A percentile compares a stretch with the other conserved stretches of the same genome.
Evolutionary conservation across 2,329 filamentous ascomycete species (phyloP).

Genomic region (Penicillium sp.): DNA sequence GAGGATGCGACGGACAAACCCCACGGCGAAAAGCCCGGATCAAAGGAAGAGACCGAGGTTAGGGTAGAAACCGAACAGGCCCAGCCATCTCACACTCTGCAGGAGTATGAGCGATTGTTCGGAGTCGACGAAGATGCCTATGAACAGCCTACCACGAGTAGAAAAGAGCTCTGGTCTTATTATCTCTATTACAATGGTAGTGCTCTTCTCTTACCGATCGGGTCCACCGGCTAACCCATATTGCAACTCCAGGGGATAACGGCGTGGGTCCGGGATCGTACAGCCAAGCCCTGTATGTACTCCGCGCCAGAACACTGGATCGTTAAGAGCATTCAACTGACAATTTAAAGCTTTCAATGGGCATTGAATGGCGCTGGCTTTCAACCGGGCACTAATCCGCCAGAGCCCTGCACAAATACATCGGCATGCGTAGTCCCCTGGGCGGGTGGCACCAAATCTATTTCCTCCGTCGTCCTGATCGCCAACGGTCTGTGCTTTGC

Average conservation of each 20-base stretch:
- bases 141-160: constrained; percentile 41
- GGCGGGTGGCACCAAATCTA: constrained; percentile 38
- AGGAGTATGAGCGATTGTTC: constrained; percentile 38
- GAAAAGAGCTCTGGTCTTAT: constrained; percentile 44
- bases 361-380: constrained; percentile 39
- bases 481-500: constrained; percentile 45
- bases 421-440: constrained; percentile 43
- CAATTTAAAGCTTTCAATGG: constrained; percentile 37
- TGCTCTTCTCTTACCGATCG: not conserved
- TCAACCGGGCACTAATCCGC: constrained; percentile 38
- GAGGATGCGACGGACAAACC: not conserved
- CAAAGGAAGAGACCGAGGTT: constrained; percentile 10
- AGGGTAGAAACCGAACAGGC: constrained; percentile 14
- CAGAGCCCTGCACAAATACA: constrained; percentile 29
- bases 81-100: constrained; percentile 16
- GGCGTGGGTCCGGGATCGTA: constrained; percentile 45
- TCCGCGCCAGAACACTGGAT: not conserved
- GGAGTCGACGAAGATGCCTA: constrained; percentile 36
- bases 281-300: constrained; percentile 38
- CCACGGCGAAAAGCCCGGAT: not conserved
- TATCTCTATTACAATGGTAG: constrained; percentile 46
- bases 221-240: not conserved
- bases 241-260: constrained; percentile 34
- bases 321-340: not conserved
- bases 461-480: constrained; percentile 42